Base-by-base conservation (phyloP, 2,329 filamentous ascomycete genomes). In the Cladosporium sp. region DNA sequence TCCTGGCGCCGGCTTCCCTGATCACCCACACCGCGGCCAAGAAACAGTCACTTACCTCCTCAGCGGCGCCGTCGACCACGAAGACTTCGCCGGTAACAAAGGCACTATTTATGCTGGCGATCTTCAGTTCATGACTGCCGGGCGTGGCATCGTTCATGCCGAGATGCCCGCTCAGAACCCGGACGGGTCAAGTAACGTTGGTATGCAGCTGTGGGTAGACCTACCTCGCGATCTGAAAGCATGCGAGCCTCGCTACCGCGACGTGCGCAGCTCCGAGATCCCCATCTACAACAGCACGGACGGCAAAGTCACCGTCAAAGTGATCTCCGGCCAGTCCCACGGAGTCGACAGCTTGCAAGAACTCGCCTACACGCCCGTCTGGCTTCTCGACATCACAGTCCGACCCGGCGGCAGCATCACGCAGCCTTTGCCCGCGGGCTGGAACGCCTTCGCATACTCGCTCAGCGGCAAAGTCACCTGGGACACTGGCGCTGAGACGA, bases 81-180 rank as follows among this genome's bases (percentile, higher is more conserved):
- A 97, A 80, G 93, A 97, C 78, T 97, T 97, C 72, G 89, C 91
- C 2, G 93, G 93, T 14, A 89, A 95, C 80, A 85, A 85, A 59
- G 95, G 94, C 66, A 95, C 91, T 3, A 92, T 98, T 71, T 85
- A 89, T 67, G 80, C 90, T 0, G 94, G 94, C n/a, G 94, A 97
- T 76, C 81, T 98, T 57, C 94, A 98, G 77, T 98, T 98, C 84
- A 98, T 98, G 95, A 97, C 94, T 0, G 94, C 94, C 0, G 94
- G 94, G 4, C 83, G 85, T 23, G 94, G 94, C 50, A 96, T 98
- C 73, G 91, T 97, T 78, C 95, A 98, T 78, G 92, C 93, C 44
- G 94, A 98, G 80, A 97, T 98, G 93, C 94, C 94, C 11, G 85
- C 87, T 64, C 87, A 91, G 74, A 92, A 92, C 75, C 77, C 84